Conservation (phyloP, 2,329 filamentous ascomycete genomes). For the Teratosphaeriaceae sp. region DNA sequence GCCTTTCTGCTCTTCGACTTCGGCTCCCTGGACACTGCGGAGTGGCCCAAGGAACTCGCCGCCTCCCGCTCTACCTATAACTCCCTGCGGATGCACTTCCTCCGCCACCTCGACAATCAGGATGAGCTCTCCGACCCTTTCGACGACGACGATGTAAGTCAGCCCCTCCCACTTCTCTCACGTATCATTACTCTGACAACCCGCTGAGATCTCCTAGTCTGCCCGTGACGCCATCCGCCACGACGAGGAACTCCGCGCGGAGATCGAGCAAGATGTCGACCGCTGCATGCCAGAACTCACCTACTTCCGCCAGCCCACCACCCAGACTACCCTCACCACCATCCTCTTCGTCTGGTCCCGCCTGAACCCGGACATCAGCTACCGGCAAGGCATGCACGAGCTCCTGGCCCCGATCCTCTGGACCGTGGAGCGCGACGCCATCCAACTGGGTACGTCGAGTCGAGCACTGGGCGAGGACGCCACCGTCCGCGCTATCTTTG, state of each 20-base stretch:
- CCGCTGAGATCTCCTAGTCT: conserved; percentile 51
- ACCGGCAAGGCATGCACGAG: conserved; percentile 99
- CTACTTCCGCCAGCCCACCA: conserved; percentile 75
- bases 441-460: conserved; percentile 43
- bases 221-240: conserved; percentile 74
- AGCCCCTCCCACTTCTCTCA: neutral
- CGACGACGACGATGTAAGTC: conserved; percentile 68
- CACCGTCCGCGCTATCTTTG: conserved; percentile 45
- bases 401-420: conserved; percentile 83
- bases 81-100: conserved; percentile 63
- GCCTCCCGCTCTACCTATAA: conserved; percentile 69
- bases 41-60: conserved; percentile 62
- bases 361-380: conserved; percentile 77
- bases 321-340: conserved; percentile 77
- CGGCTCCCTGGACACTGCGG: conserved; percentile 54
- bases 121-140: conserved; percentile 80
- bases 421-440: conserved; percentile 74
- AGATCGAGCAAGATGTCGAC: conserved; percentile 92
- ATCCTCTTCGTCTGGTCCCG: conserved; percentile 94
- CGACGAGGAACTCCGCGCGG: conserved; percentile 75
- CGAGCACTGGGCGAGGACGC: conserved; percentile 25
- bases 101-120: conserved; percentile 77
- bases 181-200: conserved; percentile 28
- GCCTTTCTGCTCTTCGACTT: conserved; percentile 75
- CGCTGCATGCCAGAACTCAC: conserved; percentile 82